Percentiles rank a stretch among this genome's conserved stretches.
Conservation (phyloP, 2,329 filamentous ascomycete genomes). For the Phoma sp. region DNA sequence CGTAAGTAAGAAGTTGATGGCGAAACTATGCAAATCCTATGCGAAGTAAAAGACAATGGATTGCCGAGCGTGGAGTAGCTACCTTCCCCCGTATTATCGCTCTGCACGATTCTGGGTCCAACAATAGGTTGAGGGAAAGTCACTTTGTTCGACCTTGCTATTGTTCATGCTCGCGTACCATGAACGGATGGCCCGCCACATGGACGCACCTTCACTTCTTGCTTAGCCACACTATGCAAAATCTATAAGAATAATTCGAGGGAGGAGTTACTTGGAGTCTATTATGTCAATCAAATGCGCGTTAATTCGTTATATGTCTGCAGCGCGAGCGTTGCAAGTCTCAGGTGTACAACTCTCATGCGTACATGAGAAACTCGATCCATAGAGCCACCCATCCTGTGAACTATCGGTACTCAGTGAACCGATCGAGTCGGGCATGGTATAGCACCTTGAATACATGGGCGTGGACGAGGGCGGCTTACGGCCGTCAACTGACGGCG, state of each 20-base stretch:
- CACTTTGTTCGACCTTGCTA: conserved; percentile 40
- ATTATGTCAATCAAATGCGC: not conserved
- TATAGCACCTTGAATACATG: not conserved
- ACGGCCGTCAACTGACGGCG: not conserved
- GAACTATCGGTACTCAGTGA: not conserved
- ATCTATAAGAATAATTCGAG: not conserved
- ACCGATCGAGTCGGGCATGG: conserved; percentile 6
- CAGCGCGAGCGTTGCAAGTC: not conserved
- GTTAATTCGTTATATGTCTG: conserved; percentile 8
- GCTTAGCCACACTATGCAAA: not conserved
- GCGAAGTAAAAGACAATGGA: conserved; percentile 19
- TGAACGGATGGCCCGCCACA: not conserved
- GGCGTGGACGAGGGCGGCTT: not conserved
- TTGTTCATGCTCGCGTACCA: conserved; percentile 36
- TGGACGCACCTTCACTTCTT: not conserved
- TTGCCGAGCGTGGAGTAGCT: conserved; percentile 28
- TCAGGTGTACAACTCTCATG: not conserved
- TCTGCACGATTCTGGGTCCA: conserved; percentile 2
- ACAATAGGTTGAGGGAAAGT: conserved; percentile 13
- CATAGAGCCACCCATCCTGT: not conserved
- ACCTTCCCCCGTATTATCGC: not conserved
- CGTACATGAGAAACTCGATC: not conserved
- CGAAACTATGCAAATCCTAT: conserved; percentile 7
- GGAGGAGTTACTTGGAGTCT: not conserved
- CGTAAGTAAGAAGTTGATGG: not conserved